Base-by-base conservation (phyloP, 352 stramenopile genomes). In the Globisporangium apiculatum region DNA sequence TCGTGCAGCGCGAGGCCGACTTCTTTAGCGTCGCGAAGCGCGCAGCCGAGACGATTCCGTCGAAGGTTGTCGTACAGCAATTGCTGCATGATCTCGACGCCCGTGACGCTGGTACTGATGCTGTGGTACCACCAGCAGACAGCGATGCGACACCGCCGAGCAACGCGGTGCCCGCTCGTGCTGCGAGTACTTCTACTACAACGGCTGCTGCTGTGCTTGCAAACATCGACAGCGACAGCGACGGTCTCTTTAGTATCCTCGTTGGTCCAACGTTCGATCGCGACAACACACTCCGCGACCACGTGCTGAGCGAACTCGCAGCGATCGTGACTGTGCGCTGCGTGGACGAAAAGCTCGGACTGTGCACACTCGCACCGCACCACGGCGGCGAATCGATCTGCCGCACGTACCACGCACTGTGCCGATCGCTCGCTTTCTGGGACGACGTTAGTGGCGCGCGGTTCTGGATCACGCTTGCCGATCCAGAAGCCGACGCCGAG, bases 401-500 rank as follows among this genome's bases (percentile, higher is more conserved):
- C 46, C 36, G 37, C n/a, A 74, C 73, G 48, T 86, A 83, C 18
- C 60, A 74, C 53, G 45, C 48, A n/a, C 47, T 86, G 47, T 75
- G 64, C 36, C 61, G 62, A 10, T 54, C 53, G 37, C 41, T 83
- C 38, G 43, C 65, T 24, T 86, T 86, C 46, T 64, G 52, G 31
- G 53, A 71, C 49, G 61, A 57, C 18, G 47, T 67, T 42, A 62
- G 56, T 2, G 17, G 66, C 8, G 24, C 68, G 43, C 51, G 61
- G 1, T 82, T 83, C 46, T 83, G 73, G 73, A 67, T 82, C 60
- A 66, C 71, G 7, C 72, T 83, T 61, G 76, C 83, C 65, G 69
- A 65, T 48, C 62, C 67, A 31, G 61, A 79, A 54, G 67, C 70
- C 15, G 72, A 82, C 40, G 42, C 24, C 24, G 41, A 24, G 41